Percentiles rank a stretch among this genome's conserved stretches.
Conservation (phyloP, 805 yeast genomes). For the Osmozyma mogii region DNA sequence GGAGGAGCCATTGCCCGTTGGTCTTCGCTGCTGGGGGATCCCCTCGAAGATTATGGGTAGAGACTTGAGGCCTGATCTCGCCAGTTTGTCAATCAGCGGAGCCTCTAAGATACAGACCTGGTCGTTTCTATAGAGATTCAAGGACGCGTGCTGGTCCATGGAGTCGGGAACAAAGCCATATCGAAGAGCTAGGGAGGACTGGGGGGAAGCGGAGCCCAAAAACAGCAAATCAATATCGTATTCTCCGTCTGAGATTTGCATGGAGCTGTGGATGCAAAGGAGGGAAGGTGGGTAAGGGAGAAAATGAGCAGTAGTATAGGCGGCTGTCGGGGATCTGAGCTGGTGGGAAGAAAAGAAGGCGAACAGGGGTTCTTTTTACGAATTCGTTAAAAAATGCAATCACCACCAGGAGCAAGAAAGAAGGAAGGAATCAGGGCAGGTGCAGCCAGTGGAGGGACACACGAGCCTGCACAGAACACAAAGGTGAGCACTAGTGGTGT, state of each 20-base stretch:
- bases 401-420: too few relatives aligned
- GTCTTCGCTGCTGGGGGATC: slow-evolving; percentile 21
- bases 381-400: too few relatives aligned
- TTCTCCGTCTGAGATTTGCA: slow-evolving; percentile 36
- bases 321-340: too few relatives aligned
- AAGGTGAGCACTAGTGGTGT: too few relatives aligned
- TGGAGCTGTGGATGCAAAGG: slow-evolving; percentile 2
- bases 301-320: too few relatives aligned
- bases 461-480: too few relatives aligned
- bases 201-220: slow-evolving; percentile 6
- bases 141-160: slow-evolving; percentile 28
- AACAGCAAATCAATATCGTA: slow-evolving; percentile 32
- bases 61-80: slow-evolving; percentile 2
- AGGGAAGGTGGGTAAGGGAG: too few relatives aligned
- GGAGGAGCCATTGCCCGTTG: neutral
- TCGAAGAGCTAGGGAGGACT: slow-evolving; percentile 20
- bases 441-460: too few relatives aligned
- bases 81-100: slow-evolving; percentile 14
- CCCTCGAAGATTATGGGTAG: slow-evolving; percentile 33
- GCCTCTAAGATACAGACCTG: slow-evolving; percentile 28
- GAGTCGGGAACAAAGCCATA: slow-evolving; percentile 36
- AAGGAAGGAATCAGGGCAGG: too few relatives aligned
- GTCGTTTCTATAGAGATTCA: slow-evolving; percentile 27
- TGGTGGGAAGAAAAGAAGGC: too few relatives aligned
- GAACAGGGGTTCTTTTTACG: too few relatives aligned